Evolutionary conservation across 176 grass and related monocot species (phyloP), one percentile per base, ranked within the genome.

Genomic region (Triticum turgidum): DNA sequence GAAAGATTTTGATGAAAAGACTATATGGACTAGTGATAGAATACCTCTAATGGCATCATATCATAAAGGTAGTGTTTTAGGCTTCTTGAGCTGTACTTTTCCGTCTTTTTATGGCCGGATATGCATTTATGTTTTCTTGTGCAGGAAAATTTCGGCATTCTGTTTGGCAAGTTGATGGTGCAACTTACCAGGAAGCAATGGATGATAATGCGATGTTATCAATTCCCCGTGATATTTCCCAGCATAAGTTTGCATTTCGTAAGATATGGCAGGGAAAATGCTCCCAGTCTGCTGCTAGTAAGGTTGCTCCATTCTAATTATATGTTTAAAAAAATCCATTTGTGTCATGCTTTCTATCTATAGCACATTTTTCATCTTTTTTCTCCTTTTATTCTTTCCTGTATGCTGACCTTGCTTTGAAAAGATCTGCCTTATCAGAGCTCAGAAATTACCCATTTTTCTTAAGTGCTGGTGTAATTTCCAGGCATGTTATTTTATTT

Each of bases 1-100:
- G 93, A 95, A 92, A 94, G 96, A 98, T 92, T 98, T 92, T 92
- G 96, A 98, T 78, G 96, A 98, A 86, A 92, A 90, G 76, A 84
- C 82, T 52, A 94, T 98, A 49, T 98, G 96, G 96, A 94, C 91
- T 52, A 98, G 91, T 69, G 91, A 95, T 92, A 70, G 79, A 27
- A 76, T 98, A 89, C 96, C 96, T 89, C 80, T 98, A 86, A 91
- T 95, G 90, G 93, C 91, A 86, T 98, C 96, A 73, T 98, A 94
- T 66, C 86, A 98, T 87, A 98, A 94, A 95, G 90, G 96, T 98
- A 73, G 11, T 38, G 71, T 35, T 87, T 62, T 45, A 63, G 20
- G 61, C 65, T 79, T 90, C 9, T 73, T 13, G 84, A 78, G 30
- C 35, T 56, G 65, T 80, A 78, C 38, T 76, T 82, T 87, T 67